Conservation (phyloP, 805 yeast species). For the Yarrowia sp. region DNA sequence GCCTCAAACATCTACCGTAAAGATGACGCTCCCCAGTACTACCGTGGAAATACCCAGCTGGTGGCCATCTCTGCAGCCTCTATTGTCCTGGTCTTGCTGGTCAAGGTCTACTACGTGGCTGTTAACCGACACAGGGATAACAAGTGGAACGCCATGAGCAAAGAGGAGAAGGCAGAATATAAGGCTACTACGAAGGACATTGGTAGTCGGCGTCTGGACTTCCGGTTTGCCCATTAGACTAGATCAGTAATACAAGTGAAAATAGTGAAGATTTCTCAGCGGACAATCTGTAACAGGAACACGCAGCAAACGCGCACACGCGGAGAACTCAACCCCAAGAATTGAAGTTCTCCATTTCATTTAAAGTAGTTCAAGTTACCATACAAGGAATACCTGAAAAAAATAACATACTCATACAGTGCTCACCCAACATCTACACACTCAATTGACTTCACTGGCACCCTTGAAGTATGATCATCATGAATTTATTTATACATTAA, state of each 20-base stretch:
- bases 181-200: constrained; percentile 45
- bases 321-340: no score
- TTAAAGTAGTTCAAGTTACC: no score
- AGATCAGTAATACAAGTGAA: not conserved
- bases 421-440: no score
- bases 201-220: constrained; percentile 60
- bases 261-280: no score
- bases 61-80: constrained; percentile 32
- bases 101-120: constrained; percentile 38
- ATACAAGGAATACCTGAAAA: no score
- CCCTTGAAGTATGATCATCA: not conserved
- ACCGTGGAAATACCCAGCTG: constrained; percentile 48
- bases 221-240: constrained; percentile 37
- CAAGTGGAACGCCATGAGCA: constrained; percentile 51
- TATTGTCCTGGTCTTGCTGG: constrained; percentile 29
- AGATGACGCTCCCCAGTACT: constrained; percentile 58
- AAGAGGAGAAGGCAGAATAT: constrained; percentile 51
- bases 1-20: constrained; percentile 54
- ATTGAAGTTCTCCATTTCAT: no score
- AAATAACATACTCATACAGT: no score
- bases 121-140: constrained; percentile 39
- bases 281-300: no score
- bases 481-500: constrained; percentile 5
- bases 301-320: no score
- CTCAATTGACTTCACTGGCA: not conserved